These are phyloP conservation scores for Sporothrix inflata DNA, from an alignment of 2,329 filamentous ascomycete species.

Conservation along the genomic window DNA sequence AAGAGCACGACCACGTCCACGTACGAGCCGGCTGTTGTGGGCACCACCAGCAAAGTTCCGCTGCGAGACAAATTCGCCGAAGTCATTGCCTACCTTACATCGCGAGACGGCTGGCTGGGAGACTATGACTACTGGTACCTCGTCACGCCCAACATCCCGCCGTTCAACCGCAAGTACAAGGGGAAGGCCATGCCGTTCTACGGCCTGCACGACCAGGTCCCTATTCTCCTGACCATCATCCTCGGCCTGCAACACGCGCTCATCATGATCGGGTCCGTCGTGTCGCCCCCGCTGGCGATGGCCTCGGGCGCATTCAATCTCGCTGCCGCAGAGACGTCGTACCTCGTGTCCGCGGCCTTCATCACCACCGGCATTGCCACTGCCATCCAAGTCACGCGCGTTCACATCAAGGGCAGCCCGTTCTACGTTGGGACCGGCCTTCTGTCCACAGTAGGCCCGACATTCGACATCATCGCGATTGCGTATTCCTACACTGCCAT, in stretches of 20 bases:
- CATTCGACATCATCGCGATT: constrained; percentile 68
- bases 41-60: constrained; percentile 11
- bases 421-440: constrained; percentile 68
- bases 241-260: constrained; percentile 72
- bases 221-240: constrained; percentile 66
- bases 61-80: constrained; percentile 1
- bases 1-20: constrained; percentile 11
- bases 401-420: constrained; percentile 49
- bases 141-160: constrained; percentile 55
- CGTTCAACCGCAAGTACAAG: constrained; percentile 56
- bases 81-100: constrained; percentile 9
- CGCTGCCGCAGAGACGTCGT: constrained; percentile 56
- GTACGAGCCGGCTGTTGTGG: constrained; percentile 11
- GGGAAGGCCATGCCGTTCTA: constrained; percentile 66
- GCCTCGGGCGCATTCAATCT: constrained; percentile 62
- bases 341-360: constrained; percentile 69
- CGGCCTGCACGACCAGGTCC: constrained; percentile 69
- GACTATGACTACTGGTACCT: constrained; percentile 45
- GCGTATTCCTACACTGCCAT: constrained; percentile 63
- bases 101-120: constrained; percentile 21
- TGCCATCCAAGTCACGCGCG: constrained; percentile 63
- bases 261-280: constrained; percentile 64
- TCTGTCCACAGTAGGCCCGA: constrained; percentile 69
- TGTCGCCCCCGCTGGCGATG: constrained; percentile 66
- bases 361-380: constrained; percentile 70